These are phyloP conservation scores for Starmerella asiatica DNA, from an alignment of 805 yeast species.

Conservation along the genomic window DNA sequence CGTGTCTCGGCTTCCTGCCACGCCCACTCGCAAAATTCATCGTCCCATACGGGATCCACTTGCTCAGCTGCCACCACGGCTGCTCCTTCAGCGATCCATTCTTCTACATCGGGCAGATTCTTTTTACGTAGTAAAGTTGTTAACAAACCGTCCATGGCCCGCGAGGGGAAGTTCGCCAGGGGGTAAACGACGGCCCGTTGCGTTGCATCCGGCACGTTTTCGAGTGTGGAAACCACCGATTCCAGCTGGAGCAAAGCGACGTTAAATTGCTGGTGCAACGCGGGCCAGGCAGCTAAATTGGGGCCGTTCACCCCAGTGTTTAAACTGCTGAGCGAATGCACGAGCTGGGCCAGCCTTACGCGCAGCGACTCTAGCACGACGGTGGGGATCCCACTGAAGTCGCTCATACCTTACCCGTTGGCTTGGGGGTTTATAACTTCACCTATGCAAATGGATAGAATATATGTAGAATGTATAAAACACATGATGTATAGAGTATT, in stretches of 20 bases:
- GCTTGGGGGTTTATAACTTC: no score
- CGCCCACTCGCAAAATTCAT: conserved; percentile 62
- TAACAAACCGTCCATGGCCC: conserved; percentile 67
- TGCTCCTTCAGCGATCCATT: conserved; percentile 50
- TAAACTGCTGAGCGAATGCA: conserved; percentile 46
- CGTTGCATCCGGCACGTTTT: conserved; percentile 45
- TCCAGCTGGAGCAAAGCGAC: conserved; percentile 70
- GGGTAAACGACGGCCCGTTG: conserved; percentile 70
- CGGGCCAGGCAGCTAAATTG: conserved; percentile 42
- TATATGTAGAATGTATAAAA: background rate
- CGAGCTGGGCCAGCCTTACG: conserved; percentile 27
- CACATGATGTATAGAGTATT: no score
- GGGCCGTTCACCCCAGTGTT: conserved; percentile 40
- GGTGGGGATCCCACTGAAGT: conserved; percentile 18
- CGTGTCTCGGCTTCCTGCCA: conserved; percentile 39
- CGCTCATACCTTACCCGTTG: background rate
- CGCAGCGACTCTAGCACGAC: conserved; percentile 19
- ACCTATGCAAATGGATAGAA: no score
- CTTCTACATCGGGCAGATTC: conserved; percentile 77
- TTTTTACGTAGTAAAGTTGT: conserved; percentile 80
- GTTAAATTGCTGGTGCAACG: conserved; percentile 71
- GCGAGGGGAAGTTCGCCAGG: conserved; percentile 67
- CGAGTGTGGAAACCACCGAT: conserved; percentile 59
- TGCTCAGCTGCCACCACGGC: conserved; percentile 27
- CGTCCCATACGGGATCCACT: conserved; percentile 24